Evolutionary conservation across 148 eudicot species (phyloP).

Genomic region (Chenopodium formosanum): DNA sequence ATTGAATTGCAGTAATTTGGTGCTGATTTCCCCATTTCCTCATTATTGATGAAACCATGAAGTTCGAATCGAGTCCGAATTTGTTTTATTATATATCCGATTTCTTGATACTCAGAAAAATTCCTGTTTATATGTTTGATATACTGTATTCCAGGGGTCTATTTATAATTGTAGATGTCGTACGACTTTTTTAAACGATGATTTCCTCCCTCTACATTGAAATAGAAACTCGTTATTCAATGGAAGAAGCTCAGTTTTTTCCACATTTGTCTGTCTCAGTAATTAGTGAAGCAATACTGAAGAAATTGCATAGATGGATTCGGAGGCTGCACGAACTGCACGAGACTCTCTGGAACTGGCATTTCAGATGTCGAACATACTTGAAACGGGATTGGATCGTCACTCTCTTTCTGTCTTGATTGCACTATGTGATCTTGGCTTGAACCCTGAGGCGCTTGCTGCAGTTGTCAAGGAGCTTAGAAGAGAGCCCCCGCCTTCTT

Average conservation of each 20-base stretch:
- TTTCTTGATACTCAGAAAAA: too few species aligned
- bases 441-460: constrained; percentile 78
- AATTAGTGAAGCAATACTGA: not conserved
- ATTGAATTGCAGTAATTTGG: not conserved
- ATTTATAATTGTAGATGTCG: not conserved
- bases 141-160: not conserved
- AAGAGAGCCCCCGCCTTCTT: constrained; percentile 38
- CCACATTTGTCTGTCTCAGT: not conserved
- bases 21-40: not conserved
- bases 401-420: constrained; percentile 74
- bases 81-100: too few species aligned
- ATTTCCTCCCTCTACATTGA: not conserved
- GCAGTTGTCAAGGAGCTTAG: constrained; percentile 75
- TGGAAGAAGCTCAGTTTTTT: not conserved
- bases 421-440: constrained; percentile 69
- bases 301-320: constrained; percentile 41
- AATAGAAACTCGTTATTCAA: not conserved
- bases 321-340: constrained; percentile 63
- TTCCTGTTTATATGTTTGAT: not conserved
- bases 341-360: constrained; percentile 70
- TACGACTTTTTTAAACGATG: not conserved
- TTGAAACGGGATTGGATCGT: constrained; percentile 85
- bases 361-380: constrained; percentile 75
- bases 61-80: too few species aligned
- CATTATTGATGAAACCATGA: too few species aligned